Conservation (phyloP, 495 filamentous ascomycete genomes). For the Aspergillus conjunctus region DNA sequence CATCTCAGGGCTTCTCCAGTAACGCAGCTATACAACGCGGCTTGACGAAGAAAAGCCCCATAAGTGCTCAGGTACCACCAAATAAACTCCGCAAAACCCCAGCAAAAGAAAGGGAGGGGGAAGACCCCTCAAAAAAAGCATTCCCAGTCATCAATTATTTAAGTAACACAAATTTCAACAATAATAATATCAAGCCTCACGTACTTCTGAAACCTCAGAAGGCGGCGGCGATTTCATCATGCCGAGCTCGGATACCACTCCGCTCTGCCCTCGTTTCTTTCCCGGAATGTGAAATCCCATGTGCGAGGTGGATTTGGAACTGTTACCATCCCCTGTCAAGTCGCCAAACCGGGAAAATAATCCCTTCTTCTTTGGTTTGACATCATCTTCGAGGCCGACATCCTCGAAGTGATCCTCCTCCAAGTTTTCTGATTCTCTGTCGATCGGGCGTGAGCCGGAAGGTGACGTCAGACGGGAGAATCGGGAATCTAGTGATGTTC, state of each 20-base stretch:
- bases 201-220: conserved; percentile 32
- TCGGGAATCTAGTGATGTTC: conserved; percentile 79
- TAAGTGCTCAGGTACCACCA: too few relatives aligned
- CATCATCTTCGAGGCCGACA: conserved; percentile 80
- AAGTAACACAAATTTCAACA: background rate
- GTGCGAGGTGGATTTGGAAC: conserved; percentile 51
- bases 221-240: conserved; percentile 47
- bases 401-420: conserved; percentile 87
- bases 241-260: conserved; percentile 69
- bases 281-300: conserved; percentile 68
- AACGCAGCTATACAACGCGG: conserved; percentile 6
- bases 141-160: background rate
- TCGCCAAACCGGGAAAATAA: conserved; percentile 88
- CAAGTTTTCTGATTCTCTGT: conserved; percentile 54
- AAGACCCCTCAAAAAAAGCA: too few relatives aligned
- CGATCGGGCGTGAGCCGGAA: conserved; percentile 53
- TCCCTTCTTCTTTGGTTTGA: conserved; percentile 72
- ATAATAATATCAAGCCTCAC: conserved; percentile 23
- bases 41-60: background rate
- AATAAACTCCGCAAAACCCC: too few relatives aligned
- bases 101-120: too few relatives aligned
- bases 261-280: conserved; percentile 74
- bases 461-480: conserved; percentile 55
- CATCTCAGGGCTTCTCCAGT: background rate
- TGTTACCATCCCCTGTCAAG: conserved; percentile 43